Conservation (phyloP, 306 rosid species). For the Malus sylvestris region DNA sequence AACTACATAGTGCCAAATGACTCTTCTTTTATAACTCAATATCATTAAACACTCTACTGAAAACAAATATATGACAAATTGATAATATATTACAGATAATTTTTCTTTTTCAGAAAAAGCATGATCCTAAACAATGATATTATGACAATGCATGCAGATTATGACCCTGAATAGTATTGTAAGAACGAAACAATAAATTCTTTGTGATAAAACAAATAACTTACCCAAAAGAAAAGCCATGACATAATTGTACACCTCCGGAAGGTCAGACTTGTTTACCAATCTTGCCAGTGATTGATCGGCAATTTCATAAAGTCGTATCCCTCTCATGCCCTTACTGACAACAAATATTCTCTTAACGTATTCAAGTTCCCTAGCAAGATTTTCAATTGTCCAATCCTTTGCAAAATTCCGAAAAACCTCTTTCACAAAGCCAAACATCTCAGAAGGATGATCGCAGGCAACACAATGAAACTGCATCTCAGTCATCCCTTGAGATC, state of each 20-base stretch:
- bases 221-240: conserved; percentile 77
- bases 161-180: neutral
- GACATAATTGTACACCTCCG: conserved; percentile 64
- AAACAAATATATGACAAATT: neutral
- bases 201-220: conserved; percentile 14
- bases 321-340: conserved; percentile 91
- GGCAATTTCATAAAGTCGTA: conserved; percentile 63
- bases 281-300: conserved; percentile 61
- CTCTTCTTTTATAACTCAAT: neutral
- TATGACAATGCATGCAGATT: neutral
- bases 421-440: conserved; percentile 98
- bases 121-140: neutral
- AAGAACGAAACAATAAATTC: neutral
- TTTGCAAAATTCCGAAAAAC: conserved; percentile 84
- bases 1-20: neutral
- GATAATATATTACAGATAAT: neutral
- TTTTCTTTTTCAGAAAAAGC: neutral
- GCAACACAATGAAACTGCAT: conserved; percentile 99
- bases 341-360: conserved; percentile 79
- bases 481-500: conserved; percentile 64
- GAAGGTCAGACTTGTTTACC: conserved; percentile 56
- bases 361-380: conserved; percentile 80
- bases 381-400: conserved; percentile 75
- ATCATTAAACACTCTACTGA: neutral
- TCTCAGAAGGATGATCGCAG: conserved; percentile 95